Evolutionary conservation across 495 filamentous ascomycete genomes (phyloP).

Genomic region (Alectoria sarmentosa): DNA sequence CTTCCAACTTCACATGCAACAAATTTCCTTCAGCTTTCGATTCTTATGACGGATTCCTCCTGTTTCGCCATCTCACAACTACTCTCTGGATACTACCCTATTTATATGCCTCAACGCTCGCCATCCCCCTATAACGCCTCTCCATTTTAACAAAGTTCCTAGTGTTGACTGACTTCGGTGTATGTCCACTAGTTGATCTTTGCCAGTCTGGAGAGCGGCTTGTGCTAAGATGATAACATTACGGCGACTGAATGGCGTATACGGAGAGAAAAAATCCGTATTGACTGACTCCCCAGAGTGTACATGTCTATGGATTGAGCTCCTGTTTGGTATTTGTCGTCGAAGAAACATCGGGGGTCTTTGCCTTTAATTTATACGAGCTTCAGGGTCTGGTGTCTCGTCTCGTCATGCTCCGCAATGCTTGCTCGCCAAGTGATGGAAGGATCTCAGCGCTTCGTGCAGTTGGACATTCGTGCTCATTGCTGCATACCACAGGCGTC

Average conservation of each 20-base stretch:
- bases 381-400: neutral
- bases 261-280: slow-evolving; percentile 13
- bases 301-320: slow-evolving; percentile 17
- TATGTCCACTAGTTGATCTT: slow-evolving; percentile 22
- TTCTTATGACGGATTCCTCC: neutral
- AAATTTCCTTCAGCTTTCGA: neutral
- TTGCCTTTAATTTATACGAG: neutral
- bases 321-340: slow-evolving; percentile 6
- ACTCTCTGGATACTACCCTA: neutral
- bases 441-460: neutral
- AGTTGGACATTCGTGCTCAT: neutral
- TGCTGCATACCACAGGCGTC: slow-evolving; percentile 1
- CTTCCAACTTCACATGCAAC: neutral
- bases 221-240: neutral
- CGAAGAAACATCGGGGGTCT: neutral
- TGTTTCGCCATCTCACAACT: neutral
- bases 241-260: neutral
- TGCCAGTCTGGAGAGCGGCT: neutral
- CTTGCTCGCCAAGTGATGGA: neutral
- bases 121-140: neutral
- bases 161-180: slow-evolving; percentile 24
- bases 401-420: neutral
- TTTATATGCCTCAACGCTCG: neutral
- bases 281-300: slow-evolving; percentile 21
- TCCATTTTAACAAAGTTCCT: slow-evolving; percentile 12